These are phyloP conservation scores for Rugosomyces carneus DNA, from an alignment of 1,284 basidiomycete genomes.

Conservation along the genomic window DNA sequence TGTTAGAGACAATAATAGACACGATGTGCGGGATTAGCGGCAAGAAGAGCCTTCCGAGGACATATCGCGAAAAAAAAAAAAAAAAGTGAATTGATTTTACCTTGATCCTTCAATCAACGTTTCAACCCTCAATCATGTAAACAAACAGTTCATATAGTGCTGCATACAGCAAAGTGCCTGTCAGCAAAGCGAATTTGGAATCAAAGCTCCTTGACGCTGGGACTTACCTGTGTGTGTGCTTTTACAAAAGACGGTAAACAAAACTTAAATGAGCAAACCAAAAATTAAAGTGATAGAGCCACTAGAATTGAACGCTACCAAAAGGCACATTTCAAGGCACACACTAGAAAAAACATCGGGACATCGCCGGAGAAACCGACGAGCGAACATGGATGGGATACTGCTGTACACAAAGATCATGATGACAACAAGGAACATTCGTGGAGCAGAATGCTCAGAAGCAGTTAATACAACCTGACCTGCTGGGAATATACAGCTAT, in stretches of 20 bases:
- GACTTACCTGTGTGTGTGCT: conserved; percentile 6
- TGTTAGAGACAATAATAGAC: not conserved
- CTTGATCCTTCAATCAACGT: not conserved
- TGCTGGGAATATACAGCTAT: not conserved
- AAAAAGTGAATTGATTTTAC: not conserved
- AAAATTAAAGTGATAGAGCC: conserved; percentile 6
- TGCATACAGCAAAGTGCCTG: not conserved
- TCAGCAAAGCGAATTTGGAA: not conserved
- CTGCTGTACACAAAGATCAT: not conserved
- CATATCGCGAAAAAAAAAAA: not conserved
- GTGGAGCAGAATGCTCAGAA: not conserved
- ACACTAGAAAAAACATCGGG: conserved; percentile 4
- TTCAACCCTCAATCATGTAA: too few relatives aligned
- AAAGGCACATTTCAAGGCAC: conserved; percentile 2
- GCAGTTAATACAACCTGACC: not conserved
- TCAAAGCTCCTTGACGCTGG: not conserved
- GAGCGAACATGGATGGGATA: not conserved
- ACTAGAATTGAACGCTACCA: conserved; percentile 10
- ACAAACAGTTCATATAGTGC: not conserved
- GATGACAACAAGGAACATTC: not conserved
- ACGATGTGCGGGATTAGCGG: not conserved
- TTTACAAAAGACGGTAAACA: not conserved
- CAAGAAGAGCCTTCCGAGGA: not conserved
- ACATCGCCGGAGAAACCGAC: not conserved
- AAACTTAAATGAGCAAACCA: conserved; percentile 1